Conservation (phyloP, 768 basidiomycete species). For the Termitomyces sp. region DNA sequence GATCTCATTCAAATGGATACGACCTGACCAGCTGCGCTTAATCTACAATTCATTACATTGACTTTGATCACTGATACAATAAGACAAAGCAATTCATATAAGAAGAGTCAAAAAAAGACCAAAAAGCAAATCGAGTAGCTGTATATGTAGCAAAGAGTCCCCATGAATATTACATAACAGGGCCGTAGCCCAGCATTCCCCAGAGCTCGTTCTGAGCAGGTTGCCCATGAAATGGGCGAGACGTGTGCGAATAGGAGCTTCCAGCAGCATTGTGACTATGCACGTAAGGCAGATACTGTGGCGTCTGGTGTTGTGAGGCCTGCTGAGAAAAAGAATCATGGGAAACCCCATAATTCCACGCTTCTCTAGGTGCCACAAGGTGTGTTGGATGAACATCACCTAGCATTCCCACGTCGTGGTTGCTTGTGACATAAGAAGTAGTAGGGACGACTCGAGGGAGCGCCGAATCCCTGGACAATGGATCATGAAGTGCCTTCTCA, state of each 20-base stretch:
- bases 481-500: conserved; percentile 8
- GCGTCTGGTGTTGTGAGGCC: not conserved
- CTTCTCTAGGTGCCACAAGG: not conserved
- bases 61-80: not conserved
- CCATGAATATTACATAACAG: not conserved
- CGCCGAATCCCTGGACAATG: conserved; percentile 1
- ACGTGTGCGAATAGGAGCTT: not conserved
- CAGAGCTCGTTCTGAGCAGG: conserved; percentile 29
- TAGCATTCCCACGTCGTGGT: not conserved
- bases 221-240: conserved; percentile 12
- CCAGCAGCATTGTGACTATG: not conserved
- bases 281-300: conserved; percentile 5
- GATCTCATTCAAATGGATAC: conserved; percentile 55
- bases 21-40: conserved; percentile 1
- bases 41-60: not conserved
- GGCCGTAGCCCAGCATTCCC: conserved; percentile 29
- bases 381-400: conserved; percentile 1
- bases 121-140: not conserved
- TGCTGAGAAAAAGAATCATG: conserved; percentile 6
- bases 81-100: not conserved
- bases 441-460: not conserved
- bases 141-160: not conserved
- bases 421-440: conserved; percentile 4
- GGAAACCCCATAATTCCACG: conserved; percentile 2
- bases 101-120: not conserved